Evolutionary conservation across 148 eudicot species (phyloP), one percentile per base, ranked within the genome.

Genomic region (Silene uniflora): DNA sequence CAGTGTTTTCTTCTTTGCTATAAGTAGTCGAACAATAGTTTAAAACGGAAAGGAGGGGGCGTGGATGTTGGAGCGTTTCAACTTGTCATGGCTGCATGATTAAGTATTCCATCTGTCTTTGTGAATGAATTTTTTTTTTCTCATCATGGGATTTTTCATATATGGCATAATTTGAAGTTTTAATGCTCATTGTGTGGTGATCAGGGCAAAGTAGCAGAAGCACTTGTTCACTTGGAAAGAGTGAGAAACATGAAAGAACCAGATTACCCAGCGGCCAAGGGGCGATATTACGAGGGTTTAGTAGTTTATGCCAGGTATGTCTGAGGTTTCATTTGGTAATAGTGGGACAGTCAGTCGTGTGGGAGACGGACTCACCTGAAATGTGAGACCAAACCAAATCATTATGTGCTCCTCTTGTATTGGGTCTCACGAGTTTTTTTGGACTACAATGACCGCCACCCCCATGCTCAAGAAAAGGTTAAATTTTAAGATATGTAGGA

Each of bases 211-310:
- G 49, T 39, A 59, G 84, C 79, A 68, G 91, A 95, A 81, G 88
- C 88, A 23, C 80, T 90, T 75, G 73, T 54, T 35, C 93, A 90
- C 90, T 85, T 92, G 42, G 92, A 95, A 85, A 85, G 93, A 85
- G 71, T 92, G 76, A 87, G 80, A 67, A 77, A 80, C 71, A 54
- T 90, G 74, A 80, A 85, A 75, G 99, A 88, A 80, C 99, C 97
- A 17, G 92, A 85, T 66, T 88, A 92, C 73, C 32, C 85, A 39
- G 78, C 61, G 56, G 85, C 82, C 85, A 92, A 89, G 82, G 89
- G 72, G 71, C 93, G 83, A 79, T 95, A 90, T 77, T 90, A 87
- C 24, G 96, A 89, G 69, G 93, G 88, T 25, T 78, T 92, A 62
- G 47, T 92, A 39, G 47, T 92, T 44, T 87, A 85, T 65, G 83